Evolutionary conservation across 2,329 filamentous ascomycete species (phyloP).

Genomic region (Paraconiothyrium brasiliense): DNA sequence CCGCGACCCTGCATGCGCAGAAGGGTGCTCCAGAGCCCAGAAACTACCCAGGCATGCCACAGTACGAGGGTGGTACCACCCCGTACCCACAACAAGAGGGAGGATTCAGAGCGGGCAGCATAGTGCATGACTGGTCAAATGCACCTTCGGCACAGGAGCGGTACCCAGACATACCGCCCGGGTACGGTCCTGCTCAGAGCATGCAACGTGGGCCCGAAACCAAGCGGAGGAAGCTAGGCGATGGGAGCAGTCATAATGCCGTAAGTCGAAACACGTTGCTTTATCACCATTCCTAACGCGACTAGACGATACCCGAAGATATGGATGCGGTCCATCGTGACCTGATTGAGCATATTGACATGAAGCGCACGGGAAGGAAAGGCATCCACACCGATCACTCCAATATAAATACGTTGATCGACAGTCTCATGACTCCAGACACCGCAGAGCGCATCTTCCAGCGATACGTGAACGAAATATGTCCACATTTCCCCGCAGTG

Average conservation of each 20-base stretch:
- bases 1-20: constrained; percentile 76
- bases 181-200: constrained; percentile 44
- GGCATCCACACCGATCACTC: constrained; percentile 46
- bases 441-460: constrained; percentile 66
- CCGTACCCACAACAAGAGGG: constrained; percentile 32
- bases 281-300: constrained; percentile 15
- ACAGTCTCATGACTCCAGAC: constrained; percentile 61
- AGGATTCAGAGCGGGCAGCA: constrained; percentile 35
- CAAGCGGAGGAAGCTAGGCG: constrained; percentile 44
- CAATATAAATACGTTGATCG: constrained; percentile 50
- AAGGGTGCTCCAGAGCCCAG: constrained; percentile 36
- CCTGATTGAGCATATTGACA: constrained; percentile 46
- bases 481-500: constrained; percentile 66
- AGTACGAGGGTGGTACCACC: constrained; percentile 26
- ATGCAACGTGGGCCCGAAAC: constrained; percentile 40
- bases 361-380: constrained; percentile 42
- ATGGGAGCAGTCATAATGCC: constrained; percentile 34
- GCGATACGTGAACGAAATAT: constrained; percentile 64
- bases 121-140: constrained; percentile 44
- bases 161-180: constrained; percentile 41
- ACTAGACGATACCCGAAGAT: constrained; percentile 47
- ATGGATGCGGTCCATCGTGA: constrained; percentile 51
- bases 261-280: constrained; percentile 27
- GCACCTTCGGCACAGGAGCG: constrained; percentile 20
- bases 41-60: constrained; percentile 35